Percentiles rank a stretch among this genome's conserved stretches.
These are phyloP conservation scores for Epichloe festucae DNA, from an alignment of 2,329 filamentous ascomycete species.

Conservation along the genomic window DNA sequence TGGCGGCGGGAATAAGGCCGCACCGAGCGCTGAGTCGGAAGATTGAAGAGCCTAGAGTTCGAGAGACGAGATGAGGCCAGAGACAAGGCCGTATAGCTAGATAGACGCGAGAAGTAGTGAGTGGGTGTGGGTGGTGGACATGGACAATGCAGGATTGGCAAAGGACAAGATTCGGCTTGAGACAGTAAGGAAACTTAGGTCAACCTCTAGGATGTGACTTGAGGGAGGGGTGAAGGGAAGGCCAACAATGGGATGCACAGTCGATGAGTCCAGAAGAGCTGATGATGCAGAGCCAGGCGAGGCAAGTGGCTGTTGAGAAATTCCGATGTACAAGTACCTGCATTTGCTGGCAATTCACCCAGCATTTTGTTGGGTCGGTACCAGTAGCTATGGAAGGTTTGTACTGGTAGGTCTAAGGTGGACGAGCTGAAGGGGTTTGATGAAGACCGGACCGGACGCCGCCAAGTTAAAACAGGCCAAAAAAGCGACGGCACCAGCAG, in stretches of 20 bases:
- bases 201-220: not conserved
- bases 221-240: not conserved
- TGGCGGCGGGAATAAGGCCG: not conserved
- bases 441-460: not conserved
- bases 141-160: not conserved
- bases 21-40: not conserved
- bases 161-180: not conserved
- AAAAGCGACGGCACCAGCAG: too few relatives aligned
- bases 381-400: not conserved
- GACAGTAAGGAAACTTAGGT: not conserved
- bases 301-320: not conserved
- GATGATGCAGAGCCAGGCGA: conserved; percentile 1
- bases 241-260: not conserved
- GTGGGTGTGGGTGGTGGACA: not conserved
- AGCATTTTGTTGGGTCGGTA: not conserved
- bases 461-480: not conserved
- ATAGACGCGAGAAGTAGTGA: not conserved
- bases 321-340: not conserved
- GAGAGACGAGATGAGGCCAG: not conserved
- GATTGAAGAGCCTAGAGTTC: not conserved
- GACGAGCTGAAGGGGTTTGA: not conserved
- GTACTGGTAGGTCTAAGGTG: not conserved
- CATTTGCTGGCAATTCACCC: too few relatives aligned
- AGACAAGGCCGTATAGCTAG: not conserved
- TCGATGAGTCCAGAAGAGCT: not conserved